Conservation (phyloP, 495 filamentous ascomycete species). For the Lepraria neglecta region DNA sequence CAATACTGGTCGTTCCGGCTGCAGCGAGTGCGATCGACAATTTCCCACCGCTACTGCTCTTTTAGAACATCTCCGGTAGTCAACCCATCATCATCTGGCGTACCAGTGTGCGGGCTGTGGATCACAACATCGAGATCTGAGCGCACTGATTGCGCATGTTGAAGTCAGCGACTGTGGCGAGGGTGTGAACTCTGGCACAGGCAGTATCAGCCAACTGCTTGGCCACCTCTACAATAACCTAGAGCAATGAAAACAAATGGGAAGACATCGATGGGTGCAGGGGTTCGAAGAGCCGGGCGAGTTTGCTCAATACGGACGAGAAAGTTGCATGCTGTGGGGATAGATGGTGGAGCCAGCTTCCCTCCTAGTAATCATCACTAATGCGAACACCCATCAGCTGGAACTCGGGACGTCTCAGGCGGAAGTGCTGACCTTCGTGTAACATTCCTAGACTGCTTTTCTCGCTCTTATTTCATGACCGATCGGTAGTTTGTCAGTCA, state of each 20-base stretch:
- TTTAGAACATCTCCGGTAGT: background rate
- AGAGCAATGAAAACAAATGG: background rate
- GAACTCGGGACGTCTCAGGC: too few relatives aligned
- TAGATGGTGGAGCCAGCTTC: too few relatives aligned
- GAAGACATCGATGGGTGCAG: background rate
- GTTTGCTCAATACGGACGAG: background rate
- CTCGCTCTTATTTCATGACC: too few relatives aligned
- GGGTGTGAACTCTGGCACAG: slow-evolving; percentile 7
- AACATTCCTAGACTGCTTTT: too few relatives aligned
- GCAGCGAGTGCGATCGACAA: background rate
- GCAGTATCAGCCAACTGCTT: background rate
- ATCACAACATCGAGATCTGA: background rate
- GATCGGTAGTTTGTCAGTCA: too few relatives aligned
- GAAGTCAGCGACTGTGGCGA: background rate
- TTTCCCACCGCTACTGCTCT: background rate
- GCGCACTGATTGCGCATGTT: background rate
- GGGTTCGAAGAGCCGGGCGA: background rate
- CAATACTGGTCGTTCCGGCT: background rate
- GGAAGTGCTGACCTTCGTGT: too few relatives aligned
- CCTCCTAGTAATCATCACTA: too few relatives aligned
- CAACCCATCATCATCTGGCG: background rate
- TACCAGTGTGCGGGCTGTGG: background rate
- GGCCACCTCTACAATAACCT: background rate
- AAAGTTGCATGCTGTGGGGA: too few relatives aligned
- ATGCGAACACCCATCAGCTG: too few relatives aligned